These are phyloP conservation scores for Xylaria scruposa DNA, from an alignment of 495 filamentous ascomycete genomes.

Conservation along the genomic window DNA sequence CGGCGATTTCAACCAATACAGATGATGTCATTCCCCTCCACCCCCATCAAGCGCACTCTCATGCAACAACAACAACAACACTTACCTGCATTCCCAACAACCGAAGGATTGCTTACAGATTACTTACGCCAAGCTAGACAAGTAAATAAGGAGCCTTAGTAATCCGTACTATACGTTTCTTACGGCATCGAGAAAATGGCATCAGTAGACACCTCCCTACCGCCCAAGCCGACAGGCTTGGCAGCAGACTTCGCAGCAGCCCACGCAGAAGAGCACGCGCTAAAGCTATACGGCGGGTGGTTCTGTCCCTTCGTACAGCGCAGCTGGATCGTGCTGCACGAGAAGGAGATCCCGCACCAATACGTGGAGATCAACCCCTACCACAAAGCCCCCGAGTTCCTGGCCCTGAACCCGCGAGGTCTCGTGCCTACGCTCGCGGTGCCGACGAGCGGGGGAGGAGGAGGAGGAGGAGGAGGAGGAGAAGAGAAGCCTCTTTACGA, in stretches of 20 bases:
- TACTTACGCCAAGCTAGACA: not conserved
- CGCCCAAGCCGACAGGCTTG: constrained; percentile 40
- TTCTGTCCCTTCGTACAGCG: constrained; percentile 69
- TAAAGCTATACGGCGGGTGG: constrained; percentile 58
- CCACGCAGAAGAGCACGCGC: constrained; percentile 44
- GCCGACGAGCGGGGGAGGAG: not conserved
- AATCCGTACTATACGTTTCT: too few species aligned
- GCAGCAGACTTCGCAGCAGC: constrained; percentile 44
- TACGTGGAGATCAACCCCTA: constrained; percentile 79
- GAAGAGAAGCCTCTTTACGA: constrained; percentile 67
- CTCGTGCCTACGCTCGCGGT: constrained; percentile 69
- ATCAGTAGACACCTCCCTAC: constrained; percentile 42
- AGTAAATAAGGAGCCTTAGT: too few species aligned
- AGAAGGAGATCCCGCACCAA: constrained; percentile 74
- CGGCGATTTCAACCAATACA: not conserved
- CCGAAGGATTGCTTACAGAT: not conserved
- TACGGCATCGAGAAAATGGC: constrained; percentile 28
- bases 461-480: constrained; percentile 47
- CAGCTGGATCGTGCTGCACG: constrained; percentile 69
- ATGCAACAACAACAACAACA: too few species aligned
- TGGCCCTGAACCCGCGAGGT: constrained; percentile 71
- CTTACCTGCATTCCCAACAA: not conserved
- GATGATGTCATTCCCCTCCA: constrained; percentile 1
- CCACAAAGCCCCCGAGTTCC: constrained; percentile 66
- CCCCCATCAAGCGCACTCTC: not conserved